Evolutionary conservation across 2,329 filamentous ascomycete genomes (phyloP), one percentile per base, ranked within the genome.

Genomic region (Colletotrichum ledebouriae): DNA sequence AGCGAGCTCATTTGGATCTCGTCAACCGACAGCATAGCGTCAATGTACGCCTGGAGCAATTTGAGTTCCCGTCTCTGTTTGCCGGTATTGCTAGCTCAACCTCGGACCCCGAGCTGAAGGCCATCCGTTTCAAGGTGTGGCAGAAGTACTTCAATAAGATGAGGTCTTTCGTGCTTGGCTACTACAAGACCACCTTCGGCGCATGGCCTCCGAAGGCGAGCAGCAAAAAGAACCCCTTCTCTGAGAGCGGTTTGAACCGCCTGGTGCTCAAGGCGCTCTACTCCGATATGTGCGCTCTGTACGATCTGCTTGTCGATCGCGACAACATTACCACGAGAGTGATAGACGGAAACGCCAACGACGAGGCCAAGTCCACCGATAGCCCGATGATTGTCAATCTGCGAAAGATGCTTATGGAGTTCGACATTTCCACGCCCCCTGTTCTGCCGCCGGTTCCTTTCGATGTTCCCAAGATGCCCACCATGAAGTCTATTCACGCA

Each of bases 401-500:
- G 52, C 89, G 95, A 61, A 90, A 90, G 70, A 87, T 98, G 12
- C 85, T 98, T 71, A 90, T 88, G 72, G 95, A 98, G 79, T 98
- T 94, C 75, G 96, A 99, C 76, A 89, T 92, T 68, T 95, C 92
- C 9, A 93, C 91, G 13, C 94, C 95, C 1, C 96, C 96, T 0
- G 94, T 98, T 0, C 88, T 95, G 67, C 96, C 96, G 0, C 94
- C 95, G 0, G 89, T 98, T 63, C 95, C 96, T 0, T 98, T 95
- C 75, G 95, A 98, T 76, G 84, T 93, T 4, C 95, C 96, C 3
- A 87, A 90, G 71, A 80, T 97, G 25, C 95, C 95, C 0, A 87
- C 86, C 1, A 86, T 97, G 73, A 84, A 86, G 37, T 83, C 88
- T 1, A 85, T 94, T 17, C 85, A 90, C 63, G 85, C 88, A 46